phyloP scores from a whole-genome alignment of 345 rosid species.

The Tarenaya hassleriana region DNA sequence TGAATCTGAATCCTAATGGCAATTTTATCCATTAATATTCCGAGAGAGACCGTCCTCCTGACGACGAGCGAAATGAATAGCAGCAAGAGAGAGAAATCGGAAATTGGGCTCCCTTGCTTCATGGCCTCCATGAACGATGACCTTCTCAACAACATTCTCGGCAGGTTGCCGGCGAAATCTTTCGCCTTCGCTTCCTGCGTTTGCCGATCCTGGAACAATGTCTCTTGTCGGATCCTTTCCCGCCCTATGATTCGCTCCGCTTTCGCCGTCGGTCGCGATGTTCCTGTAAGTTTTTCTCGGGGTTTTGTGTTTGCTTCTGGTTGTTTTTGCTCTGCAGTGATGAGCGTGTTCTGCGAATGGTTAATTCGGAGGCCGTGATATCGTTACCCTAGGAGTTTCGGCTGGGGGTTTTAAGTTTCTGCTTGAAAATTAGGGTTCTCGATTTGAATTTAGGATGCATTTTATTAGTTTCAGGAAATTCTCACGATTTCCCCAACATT shows the following conservation, averaged over 20 bases:
- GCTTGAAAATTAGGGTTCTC: neutral
- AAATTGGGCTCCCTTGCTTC: neutral
- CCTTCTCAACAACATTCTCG: constrained; percentile 22
- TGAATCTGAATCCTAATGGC: no score
- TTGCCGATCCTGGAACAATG: constrained; percentile 24
- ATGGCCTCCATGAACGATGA: constrained; percentile 26
- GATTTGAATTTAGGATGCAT: no score
- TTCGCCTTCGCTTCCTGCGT: constrained; percentile 33
- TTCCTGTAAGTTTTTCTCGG: constrained; percentile 13
- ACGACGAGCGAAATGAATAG: no score
- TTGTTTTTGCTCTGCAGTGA: neutral
- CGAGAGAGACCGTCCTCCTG: no score
- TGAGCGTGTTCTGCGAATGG: no score
- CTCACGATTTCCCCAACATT: neutral
- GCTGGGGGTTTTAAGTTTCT: neutral
- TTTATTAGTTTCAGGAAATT: neutral
- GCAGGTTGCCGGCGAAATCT: constrained; percentile 23
- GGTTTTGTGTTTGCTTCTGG: neutral
- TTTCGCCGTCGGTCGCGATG: constrained; percentile 19
- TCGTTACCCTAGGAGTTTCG: neutral
- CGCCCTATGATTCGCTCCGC: constrained; percentile 23
- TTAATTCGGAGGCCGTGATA: no score
- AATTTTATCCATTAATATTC: no score
- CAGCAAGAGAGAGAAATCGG: constrained; percentile 17
- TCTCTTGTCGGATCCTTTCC: constrained; percentile 26